These are phyloP conservation scores for Diaporthe sp. DNA, from an alignment of 2,329 filamentous ascomycete genomes.

Conservation along the genomic window DNA sequence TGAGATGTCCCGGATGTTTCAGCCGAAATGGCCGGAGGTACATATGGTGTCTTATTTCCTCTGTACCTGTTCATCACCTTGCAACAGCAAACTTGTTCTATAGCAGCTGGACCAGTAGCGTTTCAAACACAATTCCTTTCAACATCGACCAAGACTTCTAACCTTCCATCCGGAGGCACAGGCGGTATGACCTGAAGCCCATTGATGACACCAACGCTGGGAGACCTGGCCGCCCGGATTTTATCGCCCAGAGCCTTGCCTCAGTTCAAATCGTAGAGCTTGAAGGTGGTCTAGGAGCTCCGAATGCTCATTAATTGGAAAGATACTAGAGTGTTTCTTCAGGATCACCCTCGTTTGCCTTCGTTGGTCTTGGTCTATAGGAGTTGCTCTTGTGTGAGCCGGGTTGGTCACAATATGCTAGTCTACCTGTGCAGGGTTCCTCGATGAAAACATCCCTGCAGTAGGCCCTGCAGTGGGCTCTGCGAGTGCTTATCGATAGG, in stretches of 20 bases:
- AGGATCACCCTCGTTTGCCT: neutral
- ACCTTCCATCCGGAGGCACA: neutral
- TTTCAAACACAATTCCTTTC: conserved; percentile 46
- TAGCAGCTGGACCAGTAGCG: conserved; percentile 49
- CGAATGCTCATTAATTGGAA: neutral
- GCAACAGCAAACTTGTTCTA: conserved; percentile 44
- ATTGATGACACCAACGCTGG: neutral
- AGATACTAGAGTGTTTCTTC: neutral
- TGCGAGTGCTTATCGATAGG: conserved; percentile 30
- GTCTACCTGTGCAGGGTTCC: neutral
- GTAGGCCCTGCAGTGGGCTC: neutral
- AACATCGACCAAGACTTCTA: conserved; percentile 50
- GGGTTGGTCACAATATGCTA: neutral
- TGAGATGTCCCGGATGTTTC: neutral
- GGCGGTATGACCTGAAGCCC: conserved; percentile 3
- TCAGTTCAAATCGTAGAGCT: neutral
- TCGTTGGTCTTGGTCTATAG: neutral
- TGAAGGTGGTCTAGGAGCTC: neutral
- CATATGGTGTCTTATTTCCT: neutral
- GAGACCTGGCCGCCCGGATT: neutral
- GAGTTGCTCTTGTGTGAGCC: neutral
- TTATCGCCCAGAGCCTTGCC: neutral
- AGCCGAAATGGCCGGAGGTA: neutral
- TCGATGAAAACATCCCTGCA: neutral
- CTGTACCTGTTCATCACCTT: neutral